Base-by-base conservation (phyloP, 2,329 filamentous ascomycete genomes). In the Akanthomyces dipterigenus region DNA sequence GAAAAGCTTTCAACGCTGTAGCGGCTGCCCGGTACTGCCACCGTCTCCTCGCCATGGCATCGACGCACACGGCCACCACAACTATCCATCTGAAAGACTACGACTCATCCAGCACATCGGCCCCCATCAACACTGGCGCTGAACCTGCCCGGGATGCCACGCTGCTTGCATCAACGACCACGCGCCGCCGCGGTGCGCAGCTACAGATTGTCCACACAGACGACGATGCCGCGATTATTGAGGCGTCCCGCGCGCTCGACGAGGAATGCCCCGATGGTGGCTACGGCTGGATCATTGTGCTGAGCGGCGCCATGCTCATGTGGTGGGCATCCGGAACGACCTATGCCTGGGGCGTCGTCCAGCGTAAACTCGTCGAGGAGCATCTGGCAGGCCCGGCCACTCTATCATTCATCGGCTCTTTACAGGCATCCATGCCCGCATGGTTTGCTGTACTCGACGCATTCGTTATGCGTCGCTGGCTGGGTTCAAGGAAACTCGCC, bases 311-410 rank as follows among this genome's bases (percentile, higher is more conserved):
- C 3, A 65, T 81, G 1, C 65, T 82, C 9, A 76, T 77, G 2
- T 85, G 80, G 71, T 82, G 79, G 80, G 76, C 79, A 60, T 77
- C 79, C 49, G 82, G 82, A 46, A 80, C 76, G 0, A 75, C 75
- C 14, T 82, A 82, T 65, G 77, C 75, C 64, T 86, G 82, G 82
- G 84, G 82, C 20, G 76, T 86, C 0, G 70, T 85, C 45, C 83
- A 86, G 69, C 75, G 76, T 12, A 82, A 77, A 0, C 74, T 86
- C 0, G 76, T 84, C 3, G 70, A 78, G 40, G 70, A 77, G 16
- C 71, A 73, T 0, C 70, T 83, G 0, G 75, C 74, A 1, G 74
- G 75, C 0, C 72, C 80, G 0, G 78, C 78, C 0, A 83, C 79
- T 0, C 71, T 86, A n/a, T 77, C 81, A 1, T 86, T 84, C 63